A percentile compares a stretch with the other conserved stretches of the same genome.
phyloP scores from a whole-genome alignment of 2,329 filamentous ascomycete species.

The Dendryphion nanum region DNA sequence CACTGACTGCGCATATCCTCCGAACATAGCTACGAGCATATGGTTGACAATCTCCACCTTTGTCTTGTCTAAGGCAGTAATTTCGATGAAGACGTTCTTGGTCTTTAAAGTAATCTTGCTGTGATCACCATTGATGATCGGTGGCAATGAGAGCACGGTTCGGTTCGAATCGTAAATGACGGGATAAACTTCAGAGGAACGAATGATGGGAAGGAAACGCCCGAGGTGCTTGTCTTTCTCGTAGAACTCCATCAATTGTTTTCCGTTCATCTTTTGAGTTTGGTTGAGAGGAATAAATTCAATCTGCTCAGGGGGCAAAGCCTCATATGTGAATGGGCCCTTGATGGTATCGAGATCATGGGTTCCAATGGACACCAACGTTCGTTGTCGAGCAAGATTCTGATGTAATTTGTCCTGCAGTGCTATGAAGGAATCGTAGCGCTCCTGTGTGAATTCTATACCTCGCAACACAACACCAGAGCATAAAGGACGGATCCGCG shows the following conservation, averaged over 20 bases:
- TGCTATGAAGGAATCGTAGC: conserved; percentile 96
- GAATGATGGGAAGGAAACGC: conserved; percentile 89
- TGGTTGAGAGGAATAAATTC: conserved; percentile 90
- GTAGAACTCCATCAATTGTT: conserved; percentile 91
- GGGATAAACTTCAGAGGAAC: conserved; percentile 89
- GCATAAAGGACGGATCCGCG: conserved; percentile 79
- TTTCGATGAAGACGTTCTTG: conserved; percentile 93
- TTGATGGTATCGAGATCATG: conserved; percentile 93
- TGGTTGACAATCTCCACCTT: conserved; percentile 96
- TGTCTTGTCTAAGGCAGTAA: conserved; percentile 92
- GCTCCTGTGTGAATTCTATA: conserved; percentile 84
- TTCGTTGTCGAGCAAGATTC: conserved; percentile 89
- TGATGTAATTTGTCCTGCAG: conserved; percentile 98
- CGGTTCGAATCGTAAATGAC: conserved; percentile 90
- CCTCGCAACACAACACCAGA: conserved; percentile 86
- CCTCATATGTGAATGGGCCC: conserved; percentile 96
- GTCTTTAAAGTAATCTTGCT: conserved; percentile 93
- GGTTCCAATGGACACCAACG: conserved; percentile 93
- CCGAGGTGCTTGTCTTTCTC: conserved; percentile 90
- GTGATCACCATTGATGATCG: conserved; percentile 96
- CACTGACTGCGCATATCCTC: conserved; percentile 86
- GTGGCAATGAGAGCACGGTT: conserved; percentile 86
- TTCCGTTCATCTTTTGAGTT: conserved; percentile 79
- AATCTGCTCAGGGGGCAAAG: conserved; percentile 86
- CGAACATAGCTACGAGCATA: conserved; percentile 98